Percentiles rank a stretch among this genome's conserved stretches.
phyloP scores from a whole-genome alignment of 495 filamentous ascomycete species.

The Penicillium arizonense region DNA sequence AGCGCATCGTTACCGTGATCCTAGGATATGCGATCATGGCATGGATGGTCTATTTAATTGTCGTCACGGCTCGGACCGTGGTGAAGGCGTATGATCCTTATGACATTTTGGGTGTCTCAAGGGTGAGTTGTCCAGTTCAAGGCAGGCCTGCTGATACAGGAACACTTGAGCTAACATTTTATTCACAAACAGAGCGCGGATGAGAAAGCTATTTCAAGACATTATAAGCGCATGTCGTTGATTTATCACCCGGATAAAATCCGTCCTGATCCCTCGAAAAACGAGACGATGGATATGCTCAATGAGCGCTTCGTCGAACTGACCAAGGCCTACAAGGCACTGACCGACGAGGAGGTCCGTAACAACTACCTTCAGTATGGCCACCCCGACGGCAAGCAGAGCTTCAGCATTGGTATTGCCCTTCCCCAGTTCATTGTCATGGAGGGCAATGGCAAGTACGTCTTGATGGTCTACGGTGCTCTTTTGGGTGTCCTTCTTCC shows the following conservation, averaged over 20 bases:
- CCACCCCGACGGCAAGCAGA: constrained; percentile 96
- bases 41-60: constrained; percentile 89
- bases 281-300: constrained; percentile 81
- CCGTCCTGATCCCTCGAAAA: constrained; percentile 74
- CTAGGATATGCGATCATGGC: constrained; percentile 82
- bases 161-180: neutral
- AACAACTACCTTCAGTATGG: constrained; percentile 96
- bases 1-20: constrained; percentile 75
- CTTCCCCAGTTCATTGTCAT: constrained; percentile 90
- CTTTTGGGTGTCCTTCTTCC: constrained; percentile 87
- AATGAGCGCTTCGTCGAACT: constrained; percentile 90
- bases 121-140: constrained; percentile 47
- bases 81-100: constrained; percentile 95
- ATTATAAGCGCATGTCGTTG: constrained; percentile 81
- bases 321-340: constrained; percentile 93
- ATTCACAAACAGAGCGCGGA: constrained; percentile 58
- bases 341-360: constrained; percentile 94
- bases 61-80: constrained; percentile 67
- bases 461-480: constrained; percentile 81
- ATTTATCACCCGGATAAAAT: constrained; percentile 93
- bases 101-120: constrained; percentile 82
- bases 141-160: neutral
- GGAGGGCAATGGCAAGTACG: constrained; percentile 93
- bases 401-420: constrained; percentile 96
- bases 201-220: constrained; percentile 86